Evolutionary conservation across 352 stramenopile genomes (phyloP).

Genomic region (Phytophthora megakarya): DNA sequence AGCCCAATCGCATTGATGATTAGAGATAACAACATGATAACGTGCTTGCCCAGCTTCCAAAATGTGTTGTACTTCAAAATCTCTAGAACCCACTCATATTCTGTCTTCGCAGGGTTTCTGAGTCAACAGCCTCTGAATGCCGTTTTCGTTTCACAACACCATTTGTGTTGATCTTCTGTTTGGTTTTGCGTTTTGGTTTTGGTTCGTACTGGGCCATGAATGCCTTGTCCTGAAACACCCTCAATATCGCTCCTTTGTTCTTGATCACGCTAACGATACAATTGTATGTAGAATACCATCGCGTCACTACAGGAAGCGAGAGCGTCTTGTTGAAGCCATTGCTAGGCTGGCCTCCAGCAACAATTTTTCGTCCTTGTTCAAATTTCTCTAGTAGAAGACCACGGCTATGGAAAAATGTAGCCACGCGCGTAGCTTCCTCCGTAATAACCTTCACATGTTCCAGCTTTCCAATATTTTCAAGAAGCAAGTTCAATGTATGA

Average conservation of each 20-base stretch:
- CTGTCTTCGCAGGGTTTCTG: not conserved
- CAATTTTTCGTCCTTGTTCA: not conserved
- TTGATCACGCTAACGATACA: too few relatives aligned
- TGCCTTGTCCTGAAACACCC: too few relatives aligned
- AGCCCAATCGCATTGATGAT: slow-evolving; percentile 10
- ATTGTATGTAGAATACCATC: too few relatives aligned
- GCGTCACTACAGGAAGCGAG: too few relatives aligned
- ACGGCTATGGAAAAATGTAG: not conserved
- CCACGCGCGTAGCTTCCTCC: not conserved
- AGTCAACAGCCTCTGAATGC: not conserved
- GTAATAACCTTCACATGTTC: not conserved
- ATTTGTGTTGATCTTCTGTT: too few relatives aligned
- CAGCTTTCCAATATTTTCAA: slow-evolving; percentile 7
- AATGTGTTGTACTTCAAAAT: not conserved
- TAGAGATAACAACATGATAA: slow-evolving; percentile 2
- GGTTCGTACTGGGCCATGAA: too few relatives aligned
- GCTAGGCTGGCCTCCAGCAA: not conserved
- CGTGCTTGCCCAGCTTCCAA: not conserved
- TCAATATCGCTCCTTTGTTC: too few relatives aligned
- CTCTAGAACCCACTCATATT: not conserved
- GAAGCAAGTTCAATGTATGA: slow-evolving; percentile 9
- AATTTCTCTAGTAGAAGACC: not conserved
- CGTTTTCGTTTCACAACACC: not conserved
- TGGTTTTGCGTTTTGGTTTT: not conserved
- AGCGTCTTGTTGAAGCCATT: not conserved